phyloP scores from a whole-genome alignment of 805 yeast species.

The Wickerhamiella qilinensis region DNA sequence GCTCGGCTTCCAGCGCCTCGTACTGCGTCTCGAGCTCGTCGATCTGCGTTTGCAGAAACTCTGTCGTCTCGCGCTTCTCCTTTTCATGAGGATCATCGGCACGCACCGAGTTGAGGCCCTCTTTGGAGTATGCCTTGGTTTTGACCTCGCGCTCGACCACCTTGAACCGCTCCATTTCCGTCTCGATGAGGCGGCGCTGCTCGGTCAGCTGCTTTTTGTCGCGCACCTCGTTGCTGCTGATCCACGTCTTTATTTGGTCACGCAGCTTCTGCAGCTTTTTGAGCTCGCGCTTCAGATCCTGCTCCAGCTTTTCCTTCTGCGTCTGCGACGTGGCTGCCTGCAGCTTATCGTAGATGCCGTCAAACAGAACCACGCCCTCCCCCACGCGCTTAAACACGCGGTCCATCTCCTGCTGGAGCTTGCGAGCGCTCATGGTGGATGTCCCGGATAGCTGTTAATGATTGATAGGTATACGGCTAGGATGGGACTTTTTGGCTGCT shows the following conservation, averaged over 20 bases:
- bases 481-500: too few relatives aligned
- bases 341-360: conserved; percentile 71
- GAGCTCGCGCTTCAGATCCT: conserved; percentile 82
- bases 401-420: conserved; percentile 53
- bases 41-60: conserved; percentile 51
- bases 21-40: conserved; percentile 72
- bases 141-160: conserved; percentile 86
- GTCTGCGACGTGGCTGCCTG: conserved; percentile 66
- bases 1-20: conserved; percentile 62
- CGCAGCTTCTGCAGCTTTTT: conserved; percentile 84
- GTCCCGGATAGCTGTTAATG: too few relatives aligned
- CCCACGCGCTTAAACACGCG: conserved; percentile 80
- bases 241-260: conserved; percentile 92
- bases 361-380: conserved; percentile 81
- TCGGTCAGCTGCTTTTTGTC: conserved; percentile 72
- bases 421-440: conserved; percentile 19
- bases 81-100: conserved; percentile 69
- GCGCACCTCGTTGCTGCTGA: conserved; percentile 78
- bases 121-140: conserved; percentile 86
- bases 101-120: conserved; percentile 58
- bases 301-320: conserved; percentile 83
- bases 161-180: conserved; percentile 86
- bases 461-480: too few relatives aligned
- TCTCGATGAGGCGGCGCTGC: conserved; percentile 46
- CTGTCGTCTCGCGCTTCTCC: conserved; percentile 56